These are phyloP conservation scores for Neurospora intermedia DNA, from an alignment of 495 filamentous ascomycete genomes.

Conservation along the genomic window DNA sequence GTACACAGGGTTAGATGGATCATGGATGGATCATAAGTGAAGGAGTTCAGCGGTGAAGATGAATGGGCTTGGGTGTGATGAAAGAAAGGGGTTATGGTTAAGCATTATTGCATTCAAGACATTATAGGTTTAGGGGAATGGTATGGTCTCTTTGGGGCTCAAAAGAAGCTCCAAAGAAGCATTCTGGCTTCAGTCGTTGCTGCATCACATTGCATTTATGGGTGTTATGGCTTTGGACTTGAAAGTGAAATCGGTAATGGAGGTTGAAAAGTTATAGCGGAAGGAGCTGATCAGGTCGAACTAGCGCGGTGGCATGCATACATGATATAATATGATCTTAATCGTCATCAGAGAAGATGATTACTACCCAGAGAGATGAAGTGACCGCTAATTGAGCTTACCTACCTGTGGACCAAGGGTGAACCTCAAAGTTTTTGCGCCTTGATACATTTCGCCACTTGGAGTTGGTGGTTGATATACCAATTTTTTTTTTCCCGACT, in stretches of 20 bases:
- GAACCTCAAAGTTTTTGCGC: no score
- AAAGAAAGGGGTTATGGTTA: not conserved
- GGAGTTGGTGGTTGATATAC: no score
- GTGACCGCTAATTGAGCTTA: no score
- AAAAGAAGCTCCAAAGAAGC: not conserved
- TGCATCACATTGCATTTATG: not conserved
- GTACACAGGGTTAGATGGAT: not conserved
- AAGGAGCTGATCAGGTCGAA: not conserved
- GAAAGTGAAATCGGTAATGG: not conserved
- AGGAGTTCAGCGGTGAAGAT: not conserved
- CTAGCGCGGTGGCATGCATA: not conserved
- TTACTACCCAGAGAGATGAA: no score
- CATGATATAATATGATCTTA: no score
- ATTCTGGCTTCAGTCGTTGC: not conserved
- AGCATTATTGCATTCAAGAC: not conserved
- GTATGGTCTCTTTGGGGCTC: not conserved
- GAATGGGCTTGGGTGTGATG: not conserved
- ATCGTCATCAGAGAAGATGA: no score
- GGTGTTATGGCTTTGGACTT: not conserved
- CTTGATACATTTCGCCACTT: no score
- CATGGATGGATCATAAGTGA: no score
- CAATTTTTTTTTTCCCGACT: no score
- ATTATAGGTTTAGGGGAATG: not conserved
- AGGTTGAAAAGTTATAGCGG: not conserved
- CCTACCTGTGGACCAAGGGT: no score